Evolutionary conservation across 73 alveolate genomes (phyloP).

Genomic region (Paraurostyla sp.): DNA sequence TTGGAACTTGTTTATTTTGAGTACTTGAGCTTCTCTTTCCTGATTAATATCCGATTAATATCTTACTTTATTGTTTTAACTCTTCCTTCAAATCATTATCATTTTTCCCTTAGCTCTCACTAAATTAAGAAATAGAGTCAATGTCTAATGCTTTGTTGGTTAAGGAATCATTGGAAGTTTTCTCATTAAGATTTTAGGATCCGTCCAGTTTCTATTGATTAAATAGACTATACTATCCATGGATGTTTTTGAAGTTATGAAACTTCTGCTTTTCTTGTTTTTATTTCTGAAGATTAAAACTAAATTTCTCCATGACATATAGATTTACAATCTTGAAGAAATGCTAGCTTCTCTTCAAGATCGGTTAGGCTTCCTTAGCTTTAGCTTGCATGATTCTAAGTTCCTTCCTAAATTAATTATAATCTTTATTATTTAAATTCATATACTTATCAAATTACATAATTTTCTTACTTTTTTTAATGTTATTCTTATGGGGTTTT

Average conservation of each 20-base stretch:
- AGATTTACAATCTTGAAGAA: constrained; percentile 44
- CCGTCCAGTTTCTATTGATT: background rate
- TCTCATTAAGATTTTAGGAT: background rate
- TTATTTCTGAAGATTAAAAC: background rate
- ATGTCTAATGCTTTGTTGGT: no score
- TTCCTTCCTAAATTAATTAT: no score
- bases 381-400: constrained; percentile 37
- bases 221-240: background rate
- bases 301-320: constrained; percentile 48
- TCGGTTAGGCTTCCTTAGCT: constrained; percentile 55
- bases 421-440: no score
- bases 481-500: no score
- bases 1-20: constrained; percentile 19
- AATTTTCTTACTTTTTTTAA: no score
- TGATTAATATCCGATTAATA: background rate
- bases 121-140: background rate
- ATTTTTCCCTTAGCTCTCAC: background rate
- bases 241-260: background rate
- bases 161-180: background rate
- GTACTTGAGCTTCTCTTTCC: constrained; percentile 29
- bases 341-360: constrained; percentile 16
- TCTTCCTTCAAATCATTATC: background rate
- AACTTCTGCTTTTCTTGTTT: background rate
- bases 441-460: no score
- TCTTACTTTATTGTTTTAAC: background rate